Evolutionary conservation across 208 protist species (phyloP).

Genomic region (Acanthamoeba culbertsoni): DNA sequence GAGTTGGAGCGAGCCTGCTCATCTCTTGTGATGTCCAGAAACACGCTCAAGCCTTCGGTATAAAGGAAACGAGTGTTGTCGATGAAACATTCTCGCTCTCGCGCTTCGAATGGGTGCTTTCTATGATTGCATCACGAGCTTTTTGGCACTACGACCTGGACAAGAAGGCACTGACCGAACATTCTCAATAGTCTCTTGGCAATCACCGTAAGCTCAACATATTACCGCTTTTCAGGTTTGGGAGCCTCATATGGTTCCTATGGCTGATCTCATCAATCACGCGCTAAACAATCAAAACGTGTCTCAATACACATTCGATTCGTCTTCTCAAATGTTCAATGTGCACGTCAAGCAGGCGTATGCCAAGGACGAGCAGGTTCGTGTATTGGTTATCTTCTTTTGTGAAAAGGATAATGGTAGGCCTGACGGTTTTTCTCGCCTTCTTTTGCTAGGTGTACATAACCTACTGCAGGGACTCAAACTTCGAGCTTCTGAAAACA

Average conservation of each 20-base stretch:
- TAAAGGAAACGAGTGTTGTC: background rate
- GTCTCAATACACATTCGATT: background rate
- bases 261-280: slow-evolving; percentile 39
- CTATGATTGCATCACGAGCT: slow-evolving; percentile 1
- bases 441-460: slow-evolving; percentile 6
- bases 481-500: slow-evolving; percentile 14
- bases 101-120: background rate
- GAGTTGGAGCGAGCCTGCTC: too few relatives aligned
- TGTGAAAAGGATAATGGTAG: too few relatives aligned
- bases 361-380: background rate
- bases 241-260: slow-evolving; percentile 9
- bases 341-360: background rate
- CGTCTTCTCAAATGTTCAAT: background rate
- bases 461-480: slow-evolving; percentile 6
- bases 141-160: slow-evolving; percentile 3
- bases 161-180: background rate
- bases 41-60: background rate
- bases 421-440: too few relatives aligned
- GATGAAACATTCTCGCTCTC: background rate
- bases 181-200: too few relatives aligned
- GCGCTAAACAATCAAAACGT: slow-evolving; percentile 30
- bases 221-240: background rate
- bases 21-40: too few relatives aligned
- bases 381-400: too few relatives aligned
- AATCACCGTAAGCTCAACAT: background rate